Conservation (phyloP, 208 protist species). For the Trypanosoma congolense region DNA sequence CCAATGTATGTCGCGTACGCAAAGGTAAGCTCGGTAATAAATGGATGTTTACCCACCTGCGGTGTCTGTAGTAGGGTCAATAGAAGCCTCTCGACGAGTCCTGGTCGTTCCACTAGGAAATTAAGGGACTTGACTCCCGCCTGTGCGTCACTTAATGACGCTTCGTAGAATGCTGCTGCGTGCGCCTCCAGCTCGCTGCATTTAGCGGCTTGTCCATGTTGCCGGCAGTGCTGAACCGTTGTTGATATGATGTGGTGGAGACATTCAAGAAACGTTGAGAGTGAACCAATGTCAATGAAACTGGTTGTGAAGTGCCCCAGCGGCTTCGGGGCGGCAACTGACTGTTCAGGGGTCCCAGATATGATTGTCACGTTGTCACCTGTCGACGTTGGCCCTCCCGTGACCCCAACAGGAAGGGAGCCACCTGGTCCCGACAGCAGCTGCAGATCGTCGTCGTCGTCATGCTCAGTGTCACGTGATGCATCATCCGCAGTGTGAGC, state of each 20-base stretch:
- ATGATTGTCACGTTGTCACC: too few relatives aligned
- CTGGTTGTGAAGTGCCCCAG: constrained; percentile 20
- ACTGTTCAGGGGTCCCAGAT: too few relatives aligned
- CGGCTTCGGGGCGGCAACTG: background rate
- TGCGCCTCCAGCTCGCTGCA: constrained; percentile 10
- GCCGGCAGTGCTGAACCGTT: constrained; percentile 11
- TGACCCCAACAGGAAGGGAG: too few relatives aligned
- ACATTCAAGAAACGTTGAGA: constrained; percentile 32
- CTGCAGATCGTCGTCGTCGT: constrained; percentile 14
- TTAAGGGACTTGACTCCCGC: constrained; percentile 27
- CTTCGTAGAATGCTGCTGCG: constrained; percentile 22
- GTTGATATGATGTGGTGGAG: constrained; percentile 22
- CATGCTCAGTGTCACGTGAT: background rate
- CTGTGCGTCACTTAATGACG: constrained; percentile 36
- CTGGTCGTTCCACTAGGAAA: constrained; percentile 11
- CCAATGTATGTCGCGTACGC: constrained; percentile 43
- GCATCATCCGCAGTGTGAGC: background rate
- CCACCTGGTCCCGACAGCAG: constrained; percentile 1
- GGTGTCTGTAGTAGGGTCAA: constrained; percentile 18
- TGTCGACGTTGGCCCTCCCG: too few relatives aligned
- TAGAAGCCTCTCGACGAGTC: constrained; percentile 29
- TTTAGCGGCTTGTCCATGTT: background rate
- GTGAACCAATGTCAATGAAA: constrained; percentile 37
- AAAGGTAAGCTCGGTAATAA: constrained; percentile 57
- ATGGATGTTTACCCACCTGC: constrained; percentile 17